Evolutionary conservation across 148 eudicot species (phyloP).

Genomic region (Arctostaphylos glauca): DNA sequence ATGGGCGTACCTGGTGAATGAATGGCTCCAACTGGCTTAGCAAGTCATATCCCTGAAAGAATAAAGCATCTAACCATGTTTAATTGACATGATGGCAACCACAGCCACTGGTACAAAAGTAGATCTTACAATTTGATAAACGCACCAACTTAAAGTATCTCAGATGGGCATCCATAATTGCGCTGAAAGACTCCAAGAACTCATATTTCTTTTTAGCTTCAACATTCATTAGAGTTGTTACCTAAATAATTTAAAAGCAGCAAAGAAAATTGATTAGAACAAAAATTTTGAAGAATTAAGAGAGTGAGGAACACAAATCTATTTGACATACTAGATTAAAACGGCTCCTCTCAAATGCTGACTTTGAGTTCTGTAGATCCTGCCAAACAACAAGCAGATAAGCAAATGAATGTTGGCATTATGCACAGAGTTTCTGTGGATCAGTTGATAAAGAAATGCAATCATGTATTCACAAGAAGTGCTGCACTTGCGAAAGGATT

Average conservation of each 20-base stretch:
- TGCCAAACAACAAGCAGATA: conserved; percentile 26
- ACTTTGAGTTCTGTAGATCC: conserved; percentile 91
- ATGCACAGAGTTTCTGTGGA: neutral
- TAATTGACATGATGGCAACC: conserved; percentile 15
- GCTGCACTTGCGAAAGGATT: neutral
- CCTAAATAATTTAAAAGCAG: conserved; percentile 70
- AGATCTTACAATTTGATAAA: neutral
- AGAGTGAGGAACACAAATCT: neutral
- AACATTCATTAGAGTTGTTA: conserved; percentile 74
- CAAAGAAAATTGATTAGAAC: conserved; percentile 28
- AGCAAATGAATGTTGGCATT: neutral
- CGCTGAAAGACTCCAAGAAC: conserved; percentile 87
- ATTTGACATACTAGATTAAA: conserved; percentile 72
- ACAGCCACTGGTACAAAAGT: conserved; percentile 6
- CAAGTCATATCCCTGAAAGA: conserved; percentile 78
- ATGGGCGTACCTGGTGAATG: conserved; percentile 71
- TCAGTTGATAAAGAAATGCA: neutral
- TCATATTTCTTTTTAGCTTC: conserved; percentile 94
- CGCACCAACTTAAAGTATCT: conserved; percentile 88
- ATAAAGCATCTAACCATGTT: conserved; percentile 18
- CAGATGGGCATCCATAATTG: conserved; percentile 97
- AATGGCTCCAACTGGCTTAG: conserved; percentile 89
- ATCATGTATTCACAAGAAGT: neutral
- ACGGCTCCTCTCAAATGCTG: conserved; percentile 87
- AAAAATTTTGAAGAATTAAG: neutral